phyloP scores from a whole-genome alignment of 495 filamentous ascomycete species.

The Pyronema omphalodes region DNA sequence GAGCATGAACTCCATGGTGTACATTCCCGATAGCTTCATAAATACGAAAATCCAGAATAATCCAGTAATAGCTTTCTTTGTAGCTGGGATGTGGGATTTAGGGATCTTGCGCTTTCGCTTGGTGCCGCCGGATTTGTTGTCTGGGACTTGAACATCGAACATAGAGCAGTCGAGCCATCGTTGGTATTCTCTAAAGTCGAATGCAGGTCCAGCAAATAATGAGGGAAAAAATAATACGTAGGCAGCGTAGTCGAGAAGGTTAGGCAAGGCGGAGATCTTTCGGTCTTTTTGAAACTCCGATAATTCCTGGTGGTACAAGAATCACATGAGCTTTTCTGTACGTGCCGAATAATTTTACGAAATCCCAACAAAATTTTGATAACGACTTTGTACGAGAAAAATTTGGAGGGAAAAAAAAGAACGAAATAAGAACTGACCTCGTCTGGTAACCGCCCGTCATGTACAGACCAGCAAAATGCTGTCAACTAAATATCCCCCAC shows the following conservation, averaged over 20 bases:
- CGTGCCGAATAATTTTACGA: neutral
- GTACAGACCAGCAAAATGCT: constrained; percentile 93
- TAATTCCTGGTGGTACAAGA: constrained; percentile 32
- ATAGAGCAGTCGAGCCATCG: constrained; percentile 86
- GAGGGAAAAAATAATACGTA: constrained; percentile 92
- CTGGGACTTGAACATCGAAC: constrained; percentile 59
- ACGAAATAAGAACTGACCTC: constrained; percentile 22
- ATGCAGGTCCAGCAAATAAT: constrained; percentile 70
- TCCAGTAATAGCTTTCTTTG: constrained; percentile 52
- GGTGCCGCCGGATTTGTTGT: constrained; percentile 33
- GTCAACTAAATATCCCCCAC: constrained; percentile 35
- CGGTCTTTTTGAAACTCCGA: constrained; percentile 74
- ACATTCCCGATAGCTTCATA: constrained; percentile 51
- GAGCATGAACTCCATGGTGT: constrained; percentile 41
- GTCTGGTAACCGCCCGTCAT: constrained; percentile 66
- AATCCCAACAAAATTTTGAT: neutral
- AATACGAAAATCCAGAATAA: constrained; percentile 64
- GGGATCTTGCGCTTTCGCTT: constrained; percentile 90
- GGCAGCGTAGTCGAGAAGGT: constrained; percentile 59
- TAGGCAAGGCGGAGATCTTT: constrained; percentile 52
- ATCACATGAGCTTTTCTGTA: too few relatives aligned
- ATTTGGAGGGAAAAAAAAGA: too few relatives aligned
- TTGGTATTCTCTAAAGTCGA: constrained; percentile 83
- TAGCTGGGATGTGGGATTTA: constrained; percentile 70
- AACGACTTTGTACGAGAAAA: neutral